Conservation (phyloP, 2,329 filamentous ascomycete genomes). For the Setomelanomma holmii region DNA sequence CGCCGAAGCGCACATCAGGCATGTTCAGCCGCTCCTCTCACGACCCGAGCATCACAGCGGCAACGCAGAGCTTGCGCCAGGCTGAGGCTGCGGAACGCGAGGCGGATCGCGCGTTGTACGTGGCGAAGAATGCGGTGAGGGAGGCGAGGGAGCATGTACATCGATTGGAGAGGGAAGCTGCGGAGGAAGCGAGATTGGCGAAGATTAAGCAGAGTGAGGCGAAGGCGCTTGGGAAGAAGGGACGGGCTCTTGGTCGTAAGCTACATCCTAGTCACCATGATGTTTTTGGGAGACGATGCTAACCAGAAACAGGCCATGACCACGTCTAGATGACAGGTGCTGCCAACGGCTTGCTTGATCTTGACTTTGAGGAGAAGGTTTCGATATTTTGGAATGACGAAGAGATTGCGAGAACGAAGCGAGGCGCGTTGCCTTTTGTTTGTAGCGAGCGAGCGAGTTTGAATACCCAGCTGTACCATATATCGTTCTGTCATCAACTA, state of each 20-base stretch:
- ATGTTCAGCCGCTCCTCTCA: slow-evolving; percentile 56
- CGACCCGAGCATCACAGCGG: slow-evolving; percentile 68
- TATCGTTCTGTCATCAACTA: no score
- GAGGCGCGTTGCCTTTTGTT: no score
- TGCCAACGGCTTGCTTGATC: background rate
- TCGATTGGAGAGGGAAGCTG: slow-evolving; percentile 69
- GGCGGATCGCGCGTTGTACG: slow-evolving; percentile 68
- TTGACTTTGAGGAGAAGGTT: no score
- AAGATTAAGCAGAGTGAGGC: slow-evolving; percentile 74
- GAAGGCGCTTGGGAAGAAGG: slow-evolving; percentile 69
- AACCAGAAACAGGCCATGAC: background rate
- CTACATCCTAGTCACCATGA: background rate
- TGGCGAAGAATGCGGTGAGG: slow-evolving; percentile 65
- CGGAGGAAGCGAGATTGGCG: slow-evolving; percentile 59
- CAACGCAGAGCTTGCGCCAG: slow-evolving; percentile 66
- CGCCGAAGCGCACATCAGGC: slow-evolving; percentile 41
- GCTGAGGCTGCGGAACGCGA: slow-evolving; percentile 71
- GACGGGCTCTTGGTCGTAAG: slow-evolving; percentile 66
- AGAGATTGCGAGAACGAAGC: no score
- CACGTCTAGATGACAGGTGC: background rate
- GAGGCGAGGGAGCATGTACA: slow-evolving; percentile 70
- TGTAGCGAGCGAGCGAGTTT: no score
- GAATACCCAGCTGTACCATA: no score
- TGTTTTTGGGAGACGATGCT: background rate
- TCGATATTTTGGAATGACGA: background rate